Percentiles rank a stretch among this genome's conserved stretches.
Evolutionary conservation across 1,139 yeast genomes (phyloP).

Genomic region (Wickerhamiella infanticola): DNA sequence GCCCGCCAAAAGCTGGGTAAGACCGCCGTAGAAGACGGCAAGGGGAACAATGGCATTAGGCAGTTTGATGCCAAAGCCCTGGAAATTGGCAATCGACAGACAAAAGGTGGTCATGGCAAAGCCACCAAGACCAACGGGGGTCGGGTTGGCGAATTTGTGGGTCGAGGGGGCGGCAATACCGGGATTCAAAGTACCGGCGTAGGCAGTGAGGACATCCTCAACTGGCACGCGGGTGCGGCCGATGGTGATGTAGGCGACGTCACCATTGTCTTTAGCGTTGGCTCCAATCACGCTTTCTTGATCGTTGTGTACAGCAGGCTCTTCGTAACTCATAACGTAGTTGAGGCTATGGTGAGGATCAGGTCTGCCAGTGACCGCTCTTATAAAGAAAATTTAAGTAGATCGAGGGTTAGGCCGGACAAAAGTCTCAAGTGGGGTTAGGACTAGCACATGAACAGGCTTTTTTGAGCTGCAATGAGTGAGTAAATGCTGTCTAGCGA

Average conservation of each 20-base stretch:
- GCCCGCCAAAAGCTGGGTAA: conserved; percentile 59
- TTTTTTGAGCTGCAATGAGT: no score
- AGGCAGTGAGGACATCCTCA: conserved; percentile 47
- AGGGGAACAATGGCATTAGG: conserved; percentile 51
- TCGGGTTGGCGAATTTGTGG: conserved; percentile 71
- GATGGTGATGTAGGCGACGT: conserved; percentile 20
- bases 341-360: no score
- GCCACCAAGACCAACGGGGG: conserved; percentile 72
- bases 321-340: not conserved
- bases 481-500: no score
- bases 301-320: not conserved
- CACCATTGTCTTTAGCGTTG: not conserved
- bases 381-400: no score
- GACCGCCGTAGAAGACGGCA: conserved; percentile 77
- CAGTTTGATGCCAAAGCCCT: conserved; percentile 41
- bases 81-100: conserved; percentile 46
- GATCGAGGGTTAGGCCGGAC: no score
- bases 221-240: conserved; percentile 57
- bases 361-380: no score
- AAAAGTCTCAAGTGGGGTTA: no score
- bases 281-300: not conserved
- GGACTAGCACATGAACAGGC: no score
- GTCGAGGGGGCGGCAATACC: conserved; percentile 41
- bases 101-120: conserved; percentile 80
- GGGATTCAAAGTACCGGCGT: conserved; percentile 57